Conservation (phyloP, 441 rosid genomes). For the Gossypium schwendimanii region DNA sequence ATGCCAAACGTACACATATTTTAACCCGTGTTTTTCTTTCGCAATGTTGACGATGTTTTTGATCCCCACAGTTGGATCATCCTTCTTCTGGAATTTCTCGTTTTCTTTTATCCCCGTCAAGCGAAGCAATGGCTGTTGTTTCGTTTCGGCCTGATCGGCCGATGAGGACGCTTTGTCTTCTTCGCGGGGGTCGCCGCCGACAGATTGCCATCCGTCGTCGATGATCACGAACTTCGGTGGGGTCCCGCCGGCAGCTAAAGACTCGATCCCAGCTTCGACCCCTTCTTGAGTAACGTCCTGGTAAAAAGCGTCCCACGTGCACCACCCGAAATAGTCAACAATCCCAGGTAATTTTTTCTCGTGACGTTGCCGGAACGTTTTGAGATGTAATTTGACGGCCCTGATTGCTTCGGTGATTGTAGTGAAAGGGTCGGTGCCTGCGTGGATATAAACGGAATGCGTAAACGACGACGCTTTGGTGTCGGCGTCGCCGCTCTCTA, state of each 20-base stretch:
- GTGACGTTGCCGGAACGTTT: constrained; percentile 70
- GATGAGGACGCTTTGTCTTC: constrained; percentile 2
- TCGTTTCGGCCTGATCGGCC: constrained; percentile 3
- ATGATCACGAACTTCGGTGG: constrained; percentile 83
- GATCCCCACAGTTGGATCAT: constrained; percentile 58
- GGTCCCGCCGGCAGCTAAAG: constrained; percentile 61
- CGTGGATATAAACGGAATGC: constrained; percentile 57
- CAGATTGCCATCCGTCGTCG: constrained; percentile 95
- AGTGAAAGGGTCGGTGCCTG: constrained; percentile 71
- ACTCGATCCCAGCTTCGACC: constrained; percentile 65
- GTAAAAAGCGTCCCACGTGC: constrained; percentile 99
- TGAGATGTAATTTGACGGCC: constrained; percentile 56
- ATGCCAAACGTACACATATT: constrained; percentile 89
- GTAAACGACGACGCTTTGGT: constrained; percentile 60
- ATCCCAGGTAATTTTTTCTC: constrained; percentile 82
- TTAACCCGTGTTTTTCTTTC: constrained; percentile 56
- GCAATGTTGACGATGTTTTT: constrained; percentile 57
- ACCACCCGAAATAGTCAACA: constrained; percentile 88
- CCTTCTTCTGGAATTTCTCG: constrained; percentile 59
- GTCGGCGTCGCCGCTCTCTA: constrained; percentile 75
- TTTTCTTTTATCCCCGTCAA: constrained; percentile 76
- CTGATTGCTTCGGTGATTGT: constrained; percentile 65
- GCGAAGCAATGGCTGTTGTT: constrained; percentile 40
- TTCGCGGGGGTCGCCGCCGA: constrained; percentile 33
- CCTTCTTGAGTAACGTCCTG: constrained; percentile 89